Evolutionary conservation across 1,284 basidiomycete genomes (phyloP).

Genomic region (Cutaneotrichosporon curvatum): DNA sequence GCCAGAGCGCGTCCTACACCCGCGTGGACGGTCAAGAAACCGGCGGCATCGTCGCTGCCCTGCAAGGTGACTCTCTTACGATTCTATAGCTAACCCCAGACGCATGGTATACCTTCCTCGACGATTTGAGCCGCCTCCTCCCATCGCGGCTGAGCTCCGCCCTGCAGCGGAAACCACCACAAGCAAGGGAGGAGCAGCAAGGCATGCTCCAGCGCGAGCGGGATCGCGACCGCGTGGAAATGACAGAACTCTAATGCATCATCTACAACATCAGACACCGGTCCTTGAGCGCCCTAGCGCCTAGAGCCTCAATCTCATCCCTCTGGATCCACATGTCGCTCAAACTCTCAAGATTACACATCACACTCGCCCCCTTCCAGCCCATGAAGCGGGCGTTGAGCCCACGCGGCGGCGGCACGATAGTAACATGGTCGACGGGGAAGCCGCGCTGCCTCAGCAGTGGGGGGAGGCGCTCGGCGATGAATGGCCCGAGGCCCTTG

Average conservation of each 20-base stretch:
- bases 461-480: constrained; percentile 37
- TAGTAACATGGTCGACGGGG: constrained; percentile 77
- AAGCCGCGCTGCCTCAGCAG: constrained; percentile 77
- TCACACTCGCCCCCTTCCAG: constrained; percentile 94
- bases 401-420: constrained; percentile 86
- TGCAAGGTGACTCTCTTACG: constrained; percentile 16
- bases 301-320: constrained; percentile 68
- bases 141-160: constrained; percentile 4
- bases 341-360: constrained; percentile 83
- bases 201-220: constrained; percentile 18
- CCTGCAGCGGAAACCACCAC: not conserved
- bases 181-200: constrained; percentile 14
- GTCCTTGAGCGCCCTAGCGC: constrained; percentile 50
- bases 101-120: constrained; percentile 26
- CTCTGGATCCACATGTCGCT: constrained; percentile 81
- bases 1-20: constrained; percentile 7
- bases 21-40: constrained; percentile 6
- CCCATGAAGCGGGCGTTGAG: constrained; percentile 81
- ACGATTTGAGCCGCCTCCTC: constrained; percentile 20
- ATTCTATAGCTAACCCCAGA: constrained; percentile 10
- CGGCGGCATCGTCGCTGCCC: constrained; percentile 17
- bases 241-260: constrained; percentile 18
- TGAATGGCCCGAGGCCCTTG: constrained; percentile 38
- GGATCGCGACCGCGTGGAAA: constrained; percentile 29
- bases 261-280: constrained; percentile 17